Percentiles rank a stretch among this genome's conserved stretches.
Evolutionary conservation across 1,284 basidiomycete species (phyloP).

Genomic region (Cryptococcus neoformans): DNA sequence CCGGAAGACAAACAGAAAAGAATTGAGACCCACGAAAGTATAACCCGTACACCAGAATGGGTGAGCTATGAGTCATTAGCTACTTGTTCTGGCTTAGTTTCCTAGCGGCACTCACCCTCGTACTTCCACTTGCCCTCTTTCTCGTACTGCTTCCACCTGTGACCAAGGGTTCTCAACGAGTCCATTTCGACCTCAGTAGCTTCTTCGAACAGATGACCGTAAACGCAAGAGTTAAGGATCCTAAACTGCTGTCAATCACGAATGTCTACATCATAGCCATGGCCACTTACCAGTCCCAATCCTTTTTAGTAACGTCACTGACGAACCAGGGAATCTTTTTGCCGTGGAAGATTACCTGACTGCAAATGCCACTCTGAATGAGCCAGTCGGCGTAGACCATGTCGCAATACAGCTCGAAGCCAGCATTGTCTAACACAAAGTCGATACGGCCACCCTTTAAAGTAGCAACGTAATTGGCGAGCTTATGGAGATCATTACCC

Average conservation of each 20-base stretch:
- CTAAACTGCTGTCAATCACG: constrained; percentile 7
- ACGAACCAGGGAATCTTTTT: constrained; percentile 70
- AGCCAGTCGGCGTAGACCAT: constrained; percentile 85
- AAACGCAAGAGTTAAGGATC: constrained; percentile 77
- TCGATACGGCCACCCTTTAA: constrained; percentile 81
- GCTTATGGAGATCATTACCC: constrained; percentile 56
- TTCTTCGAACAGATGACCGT: constrained; percentile 82
- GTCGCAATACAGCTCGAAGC: constrained; percentile 96
- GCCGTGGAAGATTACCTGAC: constrained; percentile 75
- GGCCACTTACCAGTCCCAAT: constrained; percentile 1
- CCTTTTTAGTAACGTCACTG: constrained; percentile 70
- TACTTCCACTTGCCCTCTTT: constrained; percentile 92
- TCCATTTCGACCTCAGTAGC: constrained; percentile 75
- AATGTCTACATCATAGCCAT: not conserved
- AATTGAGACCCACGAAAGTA: constrained; percentile 57
- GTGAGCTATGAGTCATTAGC: constrained; percentile 55
- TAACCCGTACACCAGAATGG: constrained; percentile 97
- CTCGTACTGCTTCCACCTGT: constrained; percentile 96
- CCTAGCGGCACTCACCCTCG: constrained; percentile 52
- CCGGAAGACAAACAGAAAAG: not conserved
- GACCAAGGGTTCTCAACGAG: constrained; percentile 74
- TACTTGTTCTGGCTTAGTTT: not conserved
- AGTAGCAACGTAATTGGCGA: constrained; percentile 78
- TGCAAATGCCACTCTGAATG: constrained; percentile 84
- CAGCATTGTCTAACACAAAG: constrained; percentile 63